Percentiles rank a stretch among this genome's conserved stretches.
Evolutionary conservation across 805 yeast genomes (phyloP).

Genomic region (Ogataea dorogensis): DNA sequence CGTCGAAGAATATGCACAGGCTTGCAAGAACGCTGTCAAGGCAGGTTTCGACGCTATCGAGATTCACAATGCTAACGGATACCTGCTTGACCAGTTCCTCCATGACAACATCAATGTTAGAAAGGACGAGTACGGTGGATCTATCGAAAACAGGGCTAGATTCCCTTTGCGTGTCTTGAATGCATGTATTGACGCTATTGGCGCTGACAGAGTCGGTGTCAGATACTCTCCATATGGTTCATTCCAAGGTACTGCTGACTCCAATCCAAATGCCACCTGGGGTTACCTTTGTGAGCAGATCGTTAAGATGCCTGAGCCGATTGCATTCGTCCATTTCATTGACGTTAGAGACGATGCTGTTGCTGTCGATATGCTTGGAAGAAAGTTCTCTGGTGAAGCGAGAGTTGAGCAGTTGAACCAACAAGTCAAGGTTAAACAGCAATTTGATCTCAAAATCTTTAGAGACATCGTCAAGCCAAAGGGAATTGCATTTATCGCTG

Average conservation of each 20-base stretch:
- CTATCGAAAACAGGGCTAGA: slow-evolving; percentile 42
- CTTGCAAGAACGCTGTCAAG: slow-evolving; percentile 40
- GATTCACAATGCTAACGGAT: slow-evolving; percentile 42
- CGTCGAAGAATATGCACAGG: slow-evolving; percentile 40
- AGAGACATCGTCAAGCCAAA: slow-evolving; percentile 50
- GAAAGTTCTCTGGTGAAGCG: no score
- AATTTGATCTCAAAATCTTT: slow-evolving; percentile 28
- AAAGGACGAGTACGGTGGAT: slow-evolving; percentile 43
- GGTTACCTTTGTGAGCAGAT: slow-evolving; percentile 39
- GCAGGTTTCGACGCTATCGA: slow-evolving; percentile 44
- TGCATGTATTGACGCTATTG: slow-evolving; percentile 48
- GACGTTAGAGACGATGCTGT: slow-evolving; percentile 77
- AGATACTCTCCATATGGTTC: slow-evolving; percentile 48
- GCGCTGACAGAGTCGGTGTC: slow-evolving; percentile 47
- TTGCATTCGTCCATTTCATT: slow-evolving; percentile 29
- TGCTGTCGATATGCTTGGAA: no score
- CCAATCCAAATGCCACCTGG: slow-evolving; percentile 36
- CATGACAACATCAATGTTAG: slow-evolving; percentile 36
- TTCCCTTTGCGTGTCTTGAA: slow-evolving; percentile 48
- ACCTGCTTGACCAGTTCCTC: slow-evolving; percentile 40
- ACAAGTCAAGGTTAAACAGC: slow-evolving; percentile 5
- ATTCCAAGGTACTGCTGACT: slow-evolving; percentile 39
- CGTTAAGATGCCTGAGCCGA: slow-evolving; percentile 34
- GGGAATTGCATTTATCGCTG: slow-evolving; percentile 24
- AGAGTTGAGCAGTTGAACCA: slow-evolving; percentile 14